phyloP scores from a whole-genome alignment of 2,329 filamentous ascomycete genomes.

The Arthroderma sp. region DNA sequence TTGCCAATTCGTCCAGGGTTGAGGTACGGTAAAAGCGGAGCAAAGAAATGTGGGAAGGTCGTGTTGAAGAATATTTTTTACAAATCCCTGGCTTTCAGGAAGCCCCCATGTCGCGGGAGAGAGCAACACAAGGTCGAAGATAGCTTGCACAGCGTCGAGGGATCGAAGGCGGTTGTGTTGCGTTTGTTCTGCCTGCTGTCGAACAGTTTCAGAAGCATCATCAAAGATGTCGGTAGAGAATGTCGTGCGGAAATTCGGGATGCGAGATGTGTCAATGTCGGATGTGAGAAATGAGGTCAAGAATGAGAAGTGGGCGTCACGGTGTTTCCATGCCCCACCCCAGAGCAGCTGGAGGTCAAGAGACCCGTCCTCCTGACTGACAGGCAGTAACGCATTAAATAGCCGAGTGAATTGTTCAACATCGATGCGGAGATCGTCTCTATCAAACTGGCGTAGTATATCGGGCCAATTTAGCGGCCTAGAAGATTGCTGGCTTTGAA shows the following conservation, averaged over 20 bases:
- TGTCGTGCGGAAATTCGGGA: slow-evolving; percentile 66
- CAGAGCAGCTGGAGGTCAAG: slow-evolving; percentile 83
- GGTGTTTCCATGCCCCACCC: slow-evolving; percentile 77
- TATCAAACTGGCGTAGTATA: slow-evolving; percentile 68
- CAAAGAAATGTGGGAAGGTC: slow-evolving; percentile 38
- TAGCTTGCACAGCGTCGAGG: slow-evolving; percentile 60
- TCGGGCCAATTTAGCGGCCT: slow-evolving; percentile 51
- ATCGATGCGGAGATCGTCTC: slow-evolving; percentile 60
- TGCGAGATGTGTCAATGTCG: slow-evolving; percentile 66
- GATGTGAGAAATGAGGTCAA: slow-evolving; percentile 74
- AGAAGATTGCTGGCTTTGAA: slow-evolving; percentile 42
- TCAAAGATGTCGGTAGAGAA: slow-evolving; percentile 56
- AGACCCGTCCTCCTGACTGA: slow-evolving; percentile 48
- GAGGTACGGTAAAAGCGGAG: slow-evolving; percentile 35
- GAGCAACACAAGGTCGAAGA: slow-evolving; percentile 50
- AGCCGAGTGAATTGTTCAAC: slow-evolving; percentile 68
- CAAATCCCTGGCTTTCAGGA: slow-evolving; percentile 44
- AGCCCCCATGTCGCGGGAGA: slow-evolving; percentile 44
- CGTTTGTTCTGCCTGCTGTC: slow-evolving; percentile 50
- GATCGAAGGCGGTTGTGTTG: slow-evolving; percentile 81
- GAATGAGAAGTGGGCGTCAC: slow-evolving; percentile 86
- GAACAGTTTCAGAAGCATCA: slow-evolving; percentile 46
- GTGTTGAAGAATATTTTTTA: slow-evolving; percentile 46
- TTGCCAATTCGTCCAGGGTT: slow-evolving; percentile 37
- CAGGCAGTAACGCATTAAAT: slow-evolving; percentile 62